These are phyloP conservation scores for Medicago lupulina DNA, from an alignment of 306 rosid genomes.

Conservation along the genomic window DNA sequence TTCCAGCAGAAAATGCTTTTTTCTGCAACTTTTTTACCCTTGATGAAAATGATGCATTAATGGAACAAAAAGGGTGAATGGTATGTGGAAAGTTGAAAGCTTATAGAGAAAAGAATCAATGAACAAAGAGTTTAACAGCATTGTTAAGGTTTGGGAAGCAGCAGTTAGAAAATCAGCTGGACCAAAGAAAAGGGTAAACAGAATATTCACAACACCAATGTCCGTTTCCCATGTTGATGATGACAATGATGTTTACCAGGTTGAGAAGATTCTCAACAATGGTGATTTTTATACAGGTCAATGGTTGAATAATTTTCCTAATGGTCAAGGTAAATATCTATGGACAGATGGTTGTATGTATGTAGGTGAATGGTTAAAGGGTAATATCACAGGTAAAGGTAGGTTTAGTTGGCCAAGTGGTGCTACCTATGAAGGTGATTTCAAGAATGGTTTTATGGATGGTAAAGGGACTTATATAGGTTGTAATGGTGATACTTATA, in stretches of 20 bases:
- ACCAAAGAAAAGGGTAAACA: slow-evolving; percentile 61
- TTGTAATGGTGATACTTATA: slow-evolving; percentile 74
- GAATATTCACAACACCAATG: slow-evolving; percentile 69
- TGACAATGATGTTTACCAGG: slow-evolving; percentile 49
- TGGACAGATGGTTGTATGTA: slow-evolving; percentile 99
- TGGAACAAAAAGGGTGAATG: background rate
- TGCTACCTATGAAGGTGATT: slow-evolving; percentile 92
- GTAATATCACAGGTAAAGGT: slow-evolving; percentile 71
- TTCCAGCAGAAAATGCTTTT: slow-evolving; percentile 33
- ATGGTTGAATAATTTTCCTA: slow-evolving; percentile 63
- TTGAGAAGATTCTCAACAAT: slow-evolving; percentile 65
- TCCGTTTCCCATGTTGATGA: slow-evolving; percentile 88
- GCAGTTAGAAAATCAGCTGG: slow-evolving; percentile 67
- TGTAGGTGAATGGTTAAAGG: slow-evolving; percentile 81
- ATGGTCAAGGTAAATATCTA: slow-evolving; percentile 82
- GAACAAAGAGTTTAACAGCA: slow-evolving; percentile 64
- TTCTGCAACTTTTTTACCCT: slow-evolving; percentile 8
- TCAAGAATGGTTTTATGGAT: slow-evolving; percentile 78
- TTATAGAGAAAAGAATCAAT: slow-evolving; percentile 50
- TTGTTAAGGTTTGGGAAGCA: slow-evolving; percentile 77
- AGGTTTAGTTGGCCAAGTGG: slow-evolving; percentile 96
- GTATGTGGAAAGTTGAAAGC: slow-evolving; percentile 24
- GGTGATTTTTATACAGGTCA: slow-evolving; percentile 89
- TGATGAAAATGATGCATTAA: slow-evolving; percentile 40
- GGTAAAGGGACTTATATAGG: slow-evolving; percentile 86